Conservation (phyloP, 176 grass and related monocot genomes). For the Leersia perrieri region DNA sequence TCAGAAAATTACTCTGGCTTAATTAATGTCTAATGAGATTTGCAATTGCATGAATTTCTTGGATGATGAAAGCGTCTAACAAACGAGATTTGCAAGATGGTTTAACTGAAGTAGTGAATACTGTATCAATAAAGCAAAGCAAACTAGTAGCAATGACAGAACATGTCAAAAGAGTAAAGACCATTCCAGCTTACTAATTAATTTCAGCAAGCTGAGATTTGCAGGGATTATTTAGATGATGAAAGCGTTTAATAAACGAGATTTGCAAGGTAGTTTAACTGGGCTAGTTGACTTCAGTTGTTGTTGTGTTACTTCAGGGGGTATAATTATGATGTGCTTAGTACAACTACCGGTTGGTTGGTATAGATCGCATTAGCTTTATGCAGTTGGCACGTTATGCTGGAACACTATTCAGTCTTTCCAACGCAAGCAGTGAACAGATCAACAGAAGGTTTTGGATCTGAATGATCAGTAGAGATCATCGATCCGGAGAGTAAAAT, state of each 20-base stretch:
- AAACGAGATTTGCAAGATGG: not conserved
- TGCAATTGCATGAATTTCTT: not conserved
- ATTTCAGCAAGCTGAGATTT: not conserved
- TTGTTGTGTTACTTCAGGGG: not conserved
- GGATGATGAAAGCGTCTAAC: not conserved
- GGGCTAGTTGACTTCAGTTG: not conserved
- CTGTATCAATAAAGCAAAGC: too few relatives aligned
- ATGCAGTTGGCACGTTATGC: not conserved
- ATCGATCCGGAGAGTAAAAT: not conserved
- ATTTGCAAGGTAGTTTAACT: not conserved
- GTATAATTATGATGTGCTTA: not conserved
- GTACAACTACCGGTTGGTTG: slow-evolving; percentile 6
- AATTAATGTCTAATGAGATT: not conserved
- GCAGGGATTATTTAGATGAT: not conserved
- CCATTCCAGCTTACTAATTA: too few relatives aligned
- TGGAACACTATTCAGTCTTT: not conserved
- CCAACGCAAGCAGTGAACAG: not conserved
- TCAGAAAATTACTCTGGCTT: not conserved
- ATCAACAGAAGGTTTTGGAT: not conserved
- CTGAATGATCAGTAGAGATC: not conserved
- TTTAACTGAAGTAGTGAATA: too few relatives aligned
- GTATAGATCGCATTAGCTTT: not conserved
- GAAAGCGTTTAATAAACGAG: not conserved
- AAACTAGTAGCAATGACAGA: too few relatives aligned
- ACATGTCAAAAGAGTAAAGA: too few relatives aligned